Base-by-base conservation (phyloP, 768 basidiomycete species). In the Leccinum uliginosum region DNA sequence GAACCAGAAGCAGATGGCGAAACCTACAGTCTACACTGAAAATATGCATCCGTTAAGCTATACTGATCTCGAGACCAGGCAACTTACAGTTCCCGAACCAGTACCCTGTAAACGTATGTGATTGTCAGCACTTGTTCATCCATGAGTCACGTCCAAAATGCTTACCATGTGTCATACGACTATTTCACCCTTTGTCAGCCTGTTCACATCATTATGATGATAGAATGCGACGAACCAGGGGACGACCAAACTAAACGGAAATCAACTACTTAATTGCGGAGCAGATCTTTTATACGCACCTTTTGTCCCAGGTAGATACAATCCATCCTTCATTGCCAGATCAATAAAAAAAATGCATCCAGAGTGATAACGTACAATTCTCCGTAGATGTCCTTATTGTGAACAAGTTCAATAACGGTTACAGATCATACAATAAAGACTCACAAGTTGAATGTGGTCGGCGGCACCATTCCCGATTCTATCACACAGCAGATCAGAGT, bases 301-400 rank as follows among this genome's bases (percentile, higher is more conserved):
- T 98, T 98, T 73, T 98, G 94, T 5, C 92, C 87, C 21, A 98
- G 83, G 70, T 98, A 98, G 60, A 98, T 91, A 83, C 89, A 93
- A 76, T 97, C 94, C 89, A 96, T 87, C 50, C 89, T 90, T 63
- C 2, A 54, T 29, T 29, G 9, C 21, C 1, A 56, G 6, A 26
- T 60, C 32, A 56, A 29, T 27, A 1, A 24, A 32, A 34, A 14
- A 47, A 4, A 32, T 34, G 6, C 7, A 32, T 26, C 19, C 7
- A 51, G 0, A 0, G 43, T 30, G 26, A 48, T 51, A 7, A 55
- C 68, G 30, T 61, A 91, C 91, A 94, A 71, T 74, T 97, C 95
- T 30, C 96, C 96, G 62, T 98, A 98, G 54, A 99, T 98, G 70
- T 99, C 96, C 92, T 93, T 59, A 2, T 30, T 21, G 19, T 11